These are phyloP conservation scores for Rhizophagus clarus DNA, from an alignment of 192 early-diverging fungal genomes.

Conservation along the genomic window DNA sequence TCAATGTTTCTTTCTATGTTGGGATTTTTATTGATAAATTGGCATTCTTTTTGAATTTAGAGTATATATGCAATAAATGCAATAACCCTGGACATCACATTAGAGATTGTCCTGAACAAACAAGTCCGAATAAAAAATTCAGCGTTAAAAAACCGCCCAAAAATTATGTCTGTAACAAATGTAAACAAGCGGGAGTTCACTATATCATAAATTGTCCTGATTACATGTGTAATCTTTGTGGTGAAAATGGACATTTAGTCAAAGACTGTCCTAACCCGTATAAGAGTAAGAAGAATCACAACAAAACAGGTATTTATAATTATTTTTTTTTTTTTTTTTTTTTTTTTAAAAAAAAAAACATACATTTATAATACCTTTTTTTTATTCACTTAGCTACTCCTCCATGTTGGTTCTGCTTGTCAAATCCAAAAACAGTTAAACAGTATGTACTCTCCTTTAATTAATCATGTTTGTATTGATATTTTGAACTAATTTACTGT, in stretches of 20 bases:
- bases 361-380: constrained; percentile 4
- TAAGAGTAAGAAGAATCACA: neutral
- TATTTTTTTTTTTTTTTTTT: neutral
- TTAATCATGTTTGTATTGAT: neutral
- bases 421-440: constrained; percentile 87
- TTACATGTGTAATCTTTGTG: constrained; percentile 66
- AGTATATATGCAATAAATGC: constrained; percentile 54
- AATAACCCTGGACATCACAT: constrained; percentile 49
- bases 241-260: constrained; percentile 65
- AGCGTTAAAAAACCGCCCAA: constrained; percentile 23
- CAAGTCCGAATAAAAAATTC: neutral
- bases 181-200: constrained; percentile 54
- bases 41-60: constrained; percentile 10
- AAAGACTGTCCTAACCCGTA: constrained; percentile 57
- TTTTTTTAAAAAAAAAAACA: too few relatives aligned
- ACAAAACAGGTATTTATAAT: neutral
- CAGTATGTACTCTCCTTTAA: constrained; percentile 43
- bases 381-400: constrained; percentile 28
- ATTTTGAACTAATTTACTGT: neutral
- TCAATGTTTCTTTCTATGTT: constrained; percentile 13
- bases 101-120: constrained; percentile 47
- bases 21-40: neutral
- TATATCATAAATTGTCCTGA: constrained; percentile 55
- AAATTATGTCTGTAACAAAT: constrained; percentile 52
- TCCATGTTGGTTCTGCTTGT: constrained; percentile 95